phyloP scores from a whole-genome alignment of 208 protist genomes.

The Trypanosomatidae sp. region DNA sequence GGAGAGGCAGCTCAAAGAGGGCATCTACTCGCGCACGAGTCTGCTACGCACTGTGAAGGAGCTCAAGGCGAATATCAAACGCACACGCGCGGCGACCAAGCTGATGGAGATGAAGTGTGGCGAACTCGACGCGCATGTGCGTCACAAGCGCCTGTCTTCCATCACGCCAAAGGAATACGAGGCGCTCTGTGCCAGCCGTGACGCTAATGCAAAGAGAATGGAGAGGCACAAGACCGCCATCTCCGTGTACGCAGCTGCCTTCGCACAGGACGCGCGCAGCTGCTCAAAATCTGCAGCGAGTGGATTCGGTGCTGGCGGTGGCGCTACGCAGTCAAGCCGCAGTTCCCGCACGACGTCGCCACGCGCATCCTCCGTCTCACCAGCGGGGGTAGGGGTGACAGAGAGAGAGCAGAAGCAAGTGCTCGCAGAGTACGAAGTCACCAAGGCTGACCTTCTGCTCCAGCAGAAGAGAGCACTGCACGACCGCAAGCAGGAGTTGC shows the following conservation, averaged over 20 bases:
- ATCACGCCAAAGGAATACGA: conserved; percentile 63
- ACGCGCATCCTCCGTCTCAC: neutral
- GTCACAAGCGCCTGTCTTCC: conserved; percentile 15
- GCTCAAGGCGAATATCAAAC: conserved; percentile 32
- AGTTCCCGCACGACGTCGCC: conserved; percentile 16
- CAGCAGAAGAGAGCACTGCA: conserved; percentile 12
- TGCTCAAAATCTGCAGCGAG: neutral
- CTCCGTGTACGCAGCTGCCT: conserved; percentile 45
- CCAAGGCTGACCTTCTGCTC: conserved; percentile 7
- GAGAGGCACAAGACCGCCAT: conserved; percentile 38
- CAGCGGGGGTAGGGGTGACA: neutral
- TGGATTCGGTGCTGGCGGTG: neutral
- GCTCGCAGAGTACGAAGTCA: conserved; percentile 9
- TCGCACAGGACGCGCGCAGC: conserved; percentile 10
- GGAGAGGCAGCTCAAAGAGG: conserved; percentile 63
- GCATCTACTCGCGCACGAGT: conserved; percentile 56
- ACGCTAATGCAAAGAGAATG: conserved; percentile 31
- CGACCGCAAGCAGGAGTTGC: conserved; percentile 20
- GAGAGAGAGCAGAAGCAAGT: conserved; percentile 4
- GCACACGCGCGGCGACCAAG: conserved; percentile 23
- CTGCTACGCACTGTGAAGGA: conserved; percentile 46
- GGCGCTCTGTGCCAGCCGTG: conserved; percentile 28
- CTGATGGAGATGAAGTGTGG: conserved; percentile 39
- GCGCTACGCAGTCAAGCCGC: neutral
- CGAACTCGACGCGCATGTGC: conserved; percentile 45